Base-by-base conservation (phyloP, 441 rosid species). In the Gossypium davidsonii region DNA sequence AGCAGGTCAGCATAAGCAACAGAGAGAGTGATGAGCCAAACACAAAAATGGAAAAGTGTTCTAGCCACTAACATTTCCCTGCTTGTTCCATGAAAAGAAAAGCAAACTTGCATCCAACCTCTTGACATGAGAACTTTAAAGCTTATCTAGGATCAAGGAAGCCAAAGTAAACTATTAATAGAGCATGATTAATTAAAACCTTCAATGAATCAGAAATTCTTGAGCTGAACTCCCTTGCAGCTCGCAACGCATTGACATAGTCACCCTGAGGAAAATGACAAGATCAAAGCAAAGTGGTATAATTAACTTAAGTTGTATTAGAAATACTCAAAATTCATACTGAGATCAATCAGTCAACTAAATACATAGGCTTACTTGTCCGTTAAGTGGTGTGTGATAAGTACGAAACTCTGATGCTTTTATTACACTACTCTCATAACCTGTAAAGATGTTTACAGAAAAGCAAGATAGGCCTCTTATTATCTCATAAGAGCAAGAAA, bases 351-450 rank as follows among this genome's bases (percentile, higher is more conserved):
- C 15, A 67, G 34, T 15, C 28, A 37, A 64, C 58, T 46, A 76
- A 67, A 57, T 76, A 49, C 25, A 69, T 58, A 70, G 73, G 26
- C 83, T 48, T 84, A 90, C 94, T 80, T 90, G 92, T 79, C 79
- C 74, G 79, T 86, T 90, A 39, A 90, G 88, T 58, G 94, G 94
- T 55, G 89, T 88, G 78, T 86, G 94, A 80, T 84, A 89, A 51
- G 94, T 89, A 69, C 94, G 91, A 77, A 86, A 89, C 80, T 85
- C 89, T 53, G 94, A 86, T 62, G 94, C 94, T 23, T 56, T 86
- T 72, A 89, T 85, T 66, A 88, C 84, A 73, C 90, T 90, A 73
- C 79, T 83, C 77, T 84, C 88, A 74, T 85, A 89, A 66, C 89
- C 94, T 89, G 83, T 51, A 71, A 80, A 79, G 69, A 58, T 37